Base-by-base conservation (phyloP, 208 protist species). In the Naegleria lovaniensis region DNA sequence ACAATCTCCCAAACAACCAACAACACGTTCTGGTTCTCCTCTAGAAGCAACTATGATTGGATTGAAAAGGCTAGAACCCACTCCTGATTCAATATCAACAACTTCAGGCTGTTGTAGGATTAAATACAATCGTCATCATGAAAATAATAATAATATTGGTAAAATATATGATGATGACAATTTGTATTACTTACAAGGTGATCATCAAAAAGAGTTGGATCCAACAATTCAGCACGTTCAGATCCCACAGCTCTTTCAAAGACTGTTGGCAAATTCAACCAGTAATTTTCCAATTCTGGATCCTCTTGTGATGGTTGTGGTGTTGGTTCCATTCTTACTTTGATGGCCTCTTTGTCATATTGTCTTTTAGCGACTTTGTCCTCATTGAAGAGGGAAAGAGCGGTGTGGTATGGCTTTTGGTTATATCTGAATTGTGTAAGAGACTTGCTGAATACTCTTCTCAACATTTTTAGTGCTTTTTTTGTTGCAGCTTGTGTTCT, bases 171-270 rank as follows among this genome's bases (percentile, higher is more conserved):
- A 67, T 67, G 55, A 67, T 67, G 55, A 29, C 55, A 29, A 29
- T 67, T 67, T 67, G 9, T 43, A 41, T 15, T n/a, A 39, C 36
- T 58, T 88, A 88, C 84, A 15, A 88, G 41, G 13, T 48, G 41
- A 58, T 88, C 84, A 55, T 88, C 43, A n/a, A 33, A 88, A n/a
- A 58, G 11, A 39, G 11, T n/a, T n/a, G 84, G 84, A 58, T 88
- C 43, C 41, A 88, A 39, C 29, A 88, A 58, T 88, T 88, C 84
- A 88, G 84, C 84, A 39, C 84, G 13, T 88, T 88, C 84, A 58
- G 7, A 25, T 58, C 84, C 84, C 6, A 88, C 84, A 39, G 84
- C 39, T 58, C 25, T 58, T 88, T 88, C 84, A 48, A n/a, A 88
- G 39, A 59, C 29, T 39, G 16, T 48, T 38, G 84, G 84, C 0